Evolutionary conservation across 192 early-diverging fungal species (phyloP).

Genomic region (Entomortierella chlamydospora): DNA sequence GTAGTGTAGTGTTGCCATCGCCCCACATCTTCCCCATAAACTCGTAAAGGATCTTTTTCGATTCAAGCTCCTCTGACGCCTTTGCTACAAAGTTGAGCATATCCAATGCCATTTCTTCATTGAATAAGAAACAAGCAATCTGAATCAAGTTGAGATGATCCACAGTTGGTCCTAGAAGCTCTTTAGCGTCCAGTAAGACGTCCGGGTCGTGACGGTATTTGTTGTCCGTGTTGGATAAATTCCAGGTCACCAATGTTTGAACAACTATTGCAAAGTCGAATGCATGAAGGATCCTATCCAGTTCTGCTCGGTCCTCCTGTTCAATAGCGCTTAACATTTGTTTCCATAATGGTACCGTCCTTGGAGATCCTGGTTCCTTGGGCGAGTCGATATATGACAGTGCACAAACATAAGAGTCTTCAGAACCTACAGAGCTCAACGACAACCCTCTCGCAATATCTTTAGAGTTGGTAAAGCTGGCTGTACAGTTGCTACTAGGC

Average conservation of each 20-base stretch:
- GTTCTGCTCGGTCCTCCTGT: slow-evolving; percentile 36
- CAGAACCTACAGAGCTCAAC: slow-evolving; percentile 23
- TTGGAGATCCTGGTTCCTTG: slow-evolving; percentile 43
- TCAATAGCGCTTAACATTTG: slow-evolving; percentile 49
- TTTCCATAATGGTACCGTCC: slow-evolving; percentile 36
- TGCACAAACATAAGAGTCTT: slow-evolving; percentile 49
- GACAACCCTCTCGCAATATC: slow-evolving; percentile 19
- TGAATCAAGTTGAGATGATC: slow-evolving; percentile 72
- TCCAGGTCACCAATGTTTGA: slow-evolving; percentile 49
- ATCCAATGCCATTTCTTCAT: slow-evolving; percentile 73
- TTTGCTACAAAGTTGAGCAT: slow-evolving; percentile 69
- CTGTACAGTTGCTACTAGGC: not conserved
- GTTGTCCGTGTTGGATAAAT: slow-evolving; percentile 61
- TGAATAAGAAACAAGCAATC: slow-evolving; percentile 71
- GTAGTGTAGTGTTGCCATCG: slow-evolving; percentile 73
- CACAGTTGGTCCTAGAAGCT: slow-evolving; percentile 67
- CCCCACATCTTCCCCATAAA: slow-evolving; percentile 79
- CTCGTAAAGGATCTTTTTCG: slow-evolving; percentile 71
- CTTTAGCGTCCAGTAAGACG: slow-evolving; percentile 67
- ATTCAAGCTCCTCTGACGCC: slow-evolving; percentile 67
- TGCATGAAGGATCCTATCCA: slow-evolving; percentile 35
- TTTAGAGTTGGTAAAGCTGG: slow-evolving; percentile 13
- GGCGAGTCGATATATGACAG: slow-evolving; percentile 50
- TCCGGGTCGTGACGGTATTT: slow-evolving; percentile 69
- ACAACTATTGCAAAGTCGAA: slow-evolving; percentile 53